Percentiles rank a stretch among this genome's conserved stretches.
Conservation (phyloP, 179 eudicot species). For the Silene vulgaris region DNA sequence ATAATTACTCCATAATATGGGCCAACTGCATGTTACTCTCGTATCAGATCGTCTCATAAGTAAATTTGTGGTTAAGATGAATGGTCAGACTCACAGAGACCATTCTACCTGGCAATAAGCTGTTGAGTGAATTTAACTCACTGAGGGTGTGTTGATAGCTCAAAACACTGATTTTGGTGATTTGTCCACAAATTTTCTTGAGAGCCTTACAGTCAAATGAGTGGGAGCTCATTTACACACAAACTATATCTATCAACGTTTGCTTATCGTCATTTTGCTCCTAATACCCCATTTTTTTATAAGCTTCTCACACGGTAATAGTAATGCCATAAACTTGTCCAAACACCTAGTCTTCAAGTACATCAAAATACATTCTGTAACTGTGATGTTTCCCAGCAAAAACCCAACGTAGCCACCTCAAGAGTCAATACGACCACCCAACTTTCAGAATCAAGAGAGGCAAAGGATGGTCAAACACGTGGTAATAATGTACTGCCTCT, state of each 20-base stretch:
- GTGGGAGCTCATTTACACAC: neutral
- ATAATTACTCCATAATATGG: neutral
- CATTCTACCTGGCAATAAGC: neutral
- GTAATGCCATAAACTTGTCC: neutral
- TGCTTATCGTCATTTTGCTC: neutral
- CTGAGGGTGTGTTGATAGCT: neutral
- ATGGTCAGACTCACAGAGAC: neutral
- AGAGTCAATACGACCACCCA: neutral
- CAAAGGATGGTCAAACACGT: neutral
- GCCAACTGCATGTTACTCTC: neutral
- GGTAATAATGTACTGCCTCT: neutral
- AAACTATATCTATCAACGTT: neutral
- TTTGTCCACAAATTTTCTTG: neutral
- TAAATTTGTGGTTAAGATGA: neutral
- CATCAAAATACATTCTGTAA: neutral
- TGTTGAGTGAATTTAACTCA: neutral
- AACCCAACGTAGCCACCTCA: constrained; percentile 1
- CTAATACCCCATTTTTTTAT: neutral
- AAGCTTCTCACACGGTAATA: neutral
- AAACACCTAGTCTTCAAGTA: neutral
- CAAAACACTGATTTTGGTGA: neutral
- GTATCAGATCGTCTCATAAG: neutral
- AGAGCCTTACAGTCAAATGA: neutral
- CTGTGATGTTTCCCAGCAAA: neutral
- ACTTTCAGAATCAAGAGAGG: constrained; percentile 1